A percentile compares a stretch with the other conserved stretches of the same genome.
These are phyloP conservation scores for Sphaerulina populicola DNA, from an alignment of 2,329 filamentous ascomycete genomes.

Conservation along the genomic window DNA sequence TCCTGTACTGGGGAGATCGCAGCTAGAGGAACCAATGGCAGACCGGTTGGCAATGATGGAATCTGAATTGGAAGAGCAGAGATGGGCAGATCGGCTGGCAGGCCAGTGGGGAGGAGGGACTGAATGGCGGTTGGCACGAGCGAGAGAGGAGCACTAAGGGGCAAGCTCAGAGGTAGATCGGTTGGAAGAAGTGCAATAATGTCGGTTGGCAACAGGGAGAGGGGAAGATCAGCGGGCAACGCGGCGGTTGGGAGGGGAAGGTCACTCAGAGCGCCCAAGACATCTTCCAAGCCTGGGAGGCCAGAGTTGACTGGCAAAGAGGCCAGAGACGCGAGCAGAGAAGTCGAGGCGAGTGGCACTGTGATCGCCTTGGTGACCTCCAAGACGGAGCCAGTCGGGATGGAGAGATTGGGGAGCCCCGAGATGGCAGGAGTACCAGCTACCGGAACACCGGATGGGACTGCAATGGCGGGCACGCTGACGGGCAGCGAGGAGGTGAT, in stretches of 20 bases:
- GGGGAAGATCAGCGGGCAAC: constrained; percentile 2
- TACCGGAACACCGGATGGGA: neutral
- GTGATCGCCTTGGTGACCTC: constrained; percentile 1
- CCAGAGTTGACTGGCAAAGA: constrained; percentile 7
- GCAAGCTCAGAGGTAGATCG: constrained; percentile 6
- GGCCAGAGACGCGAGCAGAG: constrained; percentile 7
- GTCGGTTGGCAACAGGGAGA: constrained; percentile 3
- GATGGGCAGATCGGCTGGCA: constrained; percentile 8
- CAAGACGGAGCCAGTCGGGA: constrained; percentile 7
- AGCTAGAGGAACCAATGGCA: constrained; percentile 4
- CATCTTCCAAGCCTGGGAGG: constrained; percentile 1
- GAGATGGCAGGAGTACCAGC: neutral
- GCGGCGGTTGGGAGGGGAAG: constrained; percentile 5
- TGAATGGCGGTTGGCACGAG: constrained; percentile 4
- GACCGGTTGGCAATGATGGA: constrained; percentile 3
- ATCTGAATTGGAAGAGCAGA: constrained; percentile 4
- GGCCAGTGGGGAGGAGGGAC: constrained; percentile 2
- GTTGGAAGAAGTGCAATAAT: constrained; percentile 3
- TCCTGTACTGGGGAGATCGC: constrained; percentile 2
- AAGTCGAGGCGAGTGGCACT: constrained; percentile 8
- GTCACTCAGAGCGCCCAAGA: neutral
- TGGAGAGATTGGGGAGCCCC: constrained; percentile 2
- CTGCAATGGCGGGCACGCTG: neutral
- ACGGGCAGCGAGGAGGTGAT: neutral
- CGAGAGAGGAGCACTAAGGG: constrained; percentile 8